Base-by-base conservation (phyloP, 1,284 basidiomycete species). In the Vanrija humicola region DNA sequence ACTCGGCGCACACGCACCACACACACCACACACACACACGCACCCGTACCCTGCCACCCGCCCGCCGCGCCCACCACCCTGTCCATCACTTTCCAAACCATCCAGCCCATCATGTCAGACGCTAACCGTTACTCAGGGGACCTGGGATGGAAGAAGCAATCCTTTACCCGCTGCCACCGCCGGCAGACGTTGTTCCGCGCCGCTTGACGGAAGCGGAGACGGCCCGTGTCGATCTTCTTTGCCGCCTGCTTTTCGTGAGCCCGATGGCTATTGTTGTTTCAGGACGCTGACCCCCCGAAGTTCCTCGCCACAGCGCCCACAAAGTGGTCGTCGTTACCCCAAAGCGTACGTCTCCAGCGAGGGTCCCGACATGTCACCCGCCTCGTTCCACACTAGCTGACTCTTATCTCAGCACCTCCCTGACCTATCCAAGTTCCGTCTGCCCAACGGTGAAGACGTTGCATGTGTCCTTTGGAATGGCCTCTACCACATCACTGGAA, bases 401-500 rank as follows among this genome's bases (percentile, higher is more conserved):
- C 40, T 45, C 28, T 38, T 16, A 28, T 29, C 43, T 57, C 63
- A 58, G 66, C 68, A 56, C 44, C 69, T 88, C 70, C 86, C 87
- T 6, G 84, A 85, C 40, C 82, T 94, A 65, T 88, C 89, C 65
- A 82, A 88, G 34, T 93, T 94, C 73, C 80, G 85, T 34, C 82
- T 93, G 10, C 90, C 90, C 0, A 85, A 87, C 58, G 85, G 87
- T 51, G 91, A 95, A 76, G 86, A 86, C 65, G 89, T 95, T 45
- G 86, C 88, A 6, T 95, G 91, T 71, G 88, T 94, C 10, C 82
- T 90, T 26, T 95, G 91, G 91, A 85, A 86, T 54, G 87, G 89
- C 3, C 79, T 89, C 29, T 93, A 90, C 68, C 89, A 94, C 70
- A 90, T 95, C 75, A 93, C 90, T 0, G 91, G 91, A 18, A 94